A percentile compares a stretch with the other conserved stretches of the same genome.
phyloP scores from a whole-genome alignment of 1,284 basidiomycete species.

The Pholiota adiposa region DNA sequence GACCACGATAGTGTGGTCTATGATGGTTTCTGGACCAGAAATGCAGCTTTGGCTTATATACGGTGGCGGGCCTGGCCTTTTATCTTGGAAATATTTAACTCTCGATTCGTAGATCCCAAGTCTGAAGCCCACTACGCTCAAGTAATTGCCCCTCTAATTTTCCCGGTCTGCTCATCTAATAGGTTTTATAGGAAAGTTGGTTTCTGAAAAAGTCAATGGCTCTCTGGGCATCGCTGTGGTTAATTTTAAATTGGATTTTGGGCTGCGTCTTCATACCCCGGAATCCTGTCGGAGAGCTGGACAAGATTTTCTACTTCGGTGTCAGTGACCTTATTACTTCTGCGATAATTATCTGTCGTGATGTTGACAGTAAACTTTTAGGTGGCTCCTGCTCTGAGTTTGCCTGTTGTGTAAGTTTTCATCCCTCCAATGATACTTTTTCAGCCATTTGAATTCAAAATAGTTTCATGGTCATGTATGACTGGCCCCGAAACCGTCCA shows the following conservation, averaged over 20 bases:
- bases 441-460: slow-evolving; percentile 3
- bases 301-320: slow-evolving; percentile 68
- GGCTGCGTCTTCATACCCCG: slow-evolving; percentile 53
- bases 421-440: slow-evolving; percentile 19
- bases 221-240: slow-evolving; percentile 67
- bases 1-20: slow-evolving; percentile 36
- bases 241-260: slow-evolving; percentile 74
- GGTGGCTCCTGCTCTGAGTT: slow-evolving; percentile 39
- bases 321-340: slow-evolving; percentile 40
- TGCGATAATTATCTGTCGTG: neutral
- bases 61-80: slow-evolving; percentile 41
- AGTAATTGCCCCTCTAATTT: slow-evolving; percentile 24
- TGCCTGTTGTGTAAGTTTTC: slow-evolving; percentile 43
- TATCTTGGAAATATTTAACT: slow-evolving; percentile 54
- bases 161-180: slow-evolving; percentile 4
- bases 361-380: slow-evolving; percentile 12
- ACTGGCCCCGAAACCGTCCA: slow-evolving; percentile 67
- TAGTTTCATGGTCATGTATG: slow-evolving; percentile 64
- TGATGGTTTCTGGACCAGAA: slow-evolving; percentile 30
- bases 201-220: slow-evolving; percentile 59
- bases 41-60: slow-evolving; percentile 31
- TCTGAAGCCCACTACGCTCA: slow-evolving; percentile 61
- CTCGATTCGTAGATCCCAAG: slow-evolving; percentile 59
- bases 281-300: slow-evolving; percentile 47
- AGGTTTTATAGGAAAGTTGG: slow-evolving; percentile 43